A percentile compares a stretch with the other conserved stretches of the same genome.
These are phyloP conservation scores for Perkinsus olseni DNA, from an alignment of 169 alveolate genomes.

Conservation along the genomic window DNA sequence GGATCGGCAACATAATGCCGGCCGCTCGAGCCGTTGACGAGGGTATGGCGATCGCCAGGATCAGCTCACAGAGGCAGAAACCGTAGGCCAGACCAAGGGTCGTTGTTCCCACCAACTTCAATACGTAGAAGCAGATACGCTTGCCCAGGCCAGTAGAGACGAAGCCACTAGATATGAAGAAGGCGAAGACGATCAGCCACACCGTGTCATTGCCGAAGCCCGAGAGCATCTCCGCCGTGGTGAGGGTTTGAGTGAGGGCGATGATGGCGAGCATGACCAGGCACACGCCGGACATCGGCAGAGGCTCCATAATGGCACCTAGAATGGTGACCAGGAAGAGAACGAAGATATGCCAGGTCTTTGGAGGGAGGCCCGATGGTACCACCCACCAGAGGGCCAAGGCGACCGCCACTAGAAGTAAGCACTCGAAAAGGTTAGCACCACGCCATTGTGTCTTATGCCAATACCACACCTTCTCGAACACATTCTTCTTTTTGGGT, in stretches of 20 bases:
- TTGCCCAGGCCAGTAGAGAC: constrained; percentile 1
- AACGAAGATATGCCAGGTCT: neutral
- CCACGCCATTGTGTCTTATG: neutral
- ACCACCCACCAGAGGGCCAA: neutral
- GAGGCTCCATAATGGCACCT: neutral
- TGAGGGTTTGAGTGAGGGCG: neutral
- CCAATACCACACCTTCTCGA: neutral
- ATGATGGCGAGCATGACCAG: neutral
- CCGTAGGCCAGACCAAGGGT: constrained; percentile 10
- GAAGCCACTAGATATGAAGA: neutral
- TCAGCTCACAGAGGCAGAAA: neutral
- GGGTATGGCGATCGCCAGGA: neutral
- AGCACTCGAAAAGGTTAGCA: neutral
- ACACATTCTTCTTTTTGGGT: neutral
- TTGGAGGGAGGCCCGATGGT: neutral
- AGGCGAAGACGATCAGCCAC: constrained; percentile 10
- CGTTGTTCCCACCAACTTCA: neutral
- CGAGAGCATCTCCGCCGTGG: neutral
- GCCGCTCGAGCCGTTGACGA: constrained; percentile 5
- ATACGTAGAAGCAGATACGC: neutral
- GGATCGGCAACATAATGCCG: neutral
- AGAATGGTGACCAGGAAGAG: neutral
- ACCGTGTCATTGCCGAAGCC: neutral
- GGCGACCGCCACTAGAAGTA: neutral
- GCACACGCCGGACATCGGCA: neutral